A percentile compares a stretch with the other conserved stretches of the same genome.
These are phyloP conservation scores for Amauroascus verrucosus DNA, from an alignment of 2,329 filamentous ascomycete species.

Conservation along the genomic window DNA sequence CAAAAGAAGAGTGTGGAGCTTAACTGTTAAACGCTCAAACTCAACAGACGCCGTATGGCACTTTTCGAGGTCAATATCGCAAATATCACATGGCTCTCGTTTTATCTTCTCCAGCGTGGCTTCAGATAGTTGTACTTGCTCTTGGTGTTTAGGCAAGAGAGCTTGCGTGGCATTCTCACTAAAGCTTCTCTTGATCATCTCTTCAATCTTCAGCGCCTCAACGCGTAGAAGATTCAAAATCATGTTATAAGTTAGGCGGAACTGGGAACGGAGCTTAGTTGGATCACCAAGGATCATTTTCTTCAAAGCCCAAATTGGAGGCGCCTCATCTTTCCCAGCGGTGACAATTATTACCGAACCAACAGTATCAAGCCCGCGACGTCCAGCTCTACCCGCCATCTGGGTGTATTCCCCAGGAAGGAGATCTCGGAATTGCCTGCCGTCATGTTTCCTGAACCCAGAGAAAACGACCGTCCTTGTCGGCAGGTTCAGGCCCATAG, in stretches of 20 bases:
- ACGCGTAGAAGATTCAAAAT: conserved; percentile 91
- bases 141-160: conserved; percentile 86
- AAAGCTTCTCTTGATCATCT: conserved; percentile 99
- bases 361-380: conserved; percentile 82
- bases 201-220: conserved; percentile 94
- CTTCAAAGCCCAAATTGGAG: conserved; percentile 68
- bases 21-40: conserved; percentile 66
- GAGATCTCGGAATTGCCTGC: conserved; percentile 79
- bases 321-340: conserved; percentile 72
- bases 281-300: conserved; percentile 95
- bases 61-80: conserved; percentile 65
- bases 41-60: conserved; percentile 76
- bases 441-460: conserved; percentile 92
- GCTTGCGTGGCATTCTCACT: conserved; percentile 97
- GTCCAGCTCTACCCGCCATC: conserved; percentile 91
- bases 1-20: conserved; percentile 66
- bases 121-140: conserved; percentile 83
- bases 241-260: conserved; percentile 98
- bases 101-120: conserved; percentile 85
- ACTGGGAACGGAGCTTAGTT: conserved; percentile 89
- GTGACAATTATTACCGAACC: conserved; percentile 89
- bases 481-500: conserved; percentile 93
- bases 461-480: conserved; percentile 97
- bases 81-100: conserved; percentile 69
- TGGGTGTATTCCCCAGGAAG: conserved; percentile 95